Conservation (phyloP, 192 early-diverging fungal species). For the Backusella liffmaniae region DNA sequence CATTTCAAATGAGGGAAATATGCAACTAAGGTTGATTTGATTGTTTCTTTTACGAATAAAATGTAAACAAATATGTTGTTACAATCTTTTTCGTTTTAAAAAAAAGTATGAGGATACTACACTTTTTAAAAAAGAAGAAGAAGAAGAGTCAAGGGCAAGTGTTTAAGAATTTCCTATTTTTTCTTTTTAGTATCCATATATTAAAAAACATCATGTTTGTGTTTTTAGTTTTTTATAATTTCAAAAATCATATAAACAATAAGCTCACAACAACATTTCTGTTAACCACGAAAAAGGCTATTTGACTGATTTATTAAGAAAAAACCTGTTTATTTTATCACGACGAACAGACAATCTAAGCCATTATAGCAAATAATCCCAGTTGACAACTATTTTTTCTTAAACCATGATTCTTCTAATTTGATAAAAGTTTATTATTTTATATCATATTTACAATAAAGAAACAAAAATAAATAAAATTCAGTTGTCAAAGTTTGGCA, state of each 20-base stretch:
- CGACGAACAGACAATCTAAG: background rate
- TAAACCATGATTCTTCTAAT: background rate
- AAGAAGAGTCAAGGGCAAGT: background rate
- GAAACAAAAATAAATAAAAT: background rate
- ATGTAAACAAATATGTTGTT: background rate
- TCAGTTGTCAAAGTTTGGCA: background rate
- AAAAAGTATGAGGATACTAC: background rate
- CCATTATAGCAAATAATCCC: background rate
- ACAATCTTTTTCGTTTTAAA: background rate
- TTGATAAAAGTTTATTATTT: background rate
- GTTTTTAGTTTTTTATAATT: background rate
- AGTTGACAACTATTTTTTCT: background rate
- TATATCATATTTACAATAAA: background rate
- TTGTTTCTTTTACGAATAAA: background rate
- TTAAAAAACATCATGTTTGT: background rate
- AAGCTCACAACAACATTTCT: background rate
- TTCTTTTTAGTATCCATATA: background rate
- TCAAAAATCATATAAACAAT: background rate
- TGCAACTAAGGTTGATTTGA: background rate
- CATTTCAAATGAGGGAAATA: background rate
- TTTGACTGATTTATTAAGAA: background rate
- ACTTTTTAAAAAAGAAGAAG: background rate
- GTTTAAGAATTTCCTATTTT: background rate
- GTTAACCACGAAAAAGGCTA: background rate
- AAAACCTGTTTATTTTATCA: background rate